These are phyloP conservation scores for Entomortierella chlamydospora DNA, from an alignment of 192 early-diverging fungal genomes.

Conservation along the genomic window DNA sequence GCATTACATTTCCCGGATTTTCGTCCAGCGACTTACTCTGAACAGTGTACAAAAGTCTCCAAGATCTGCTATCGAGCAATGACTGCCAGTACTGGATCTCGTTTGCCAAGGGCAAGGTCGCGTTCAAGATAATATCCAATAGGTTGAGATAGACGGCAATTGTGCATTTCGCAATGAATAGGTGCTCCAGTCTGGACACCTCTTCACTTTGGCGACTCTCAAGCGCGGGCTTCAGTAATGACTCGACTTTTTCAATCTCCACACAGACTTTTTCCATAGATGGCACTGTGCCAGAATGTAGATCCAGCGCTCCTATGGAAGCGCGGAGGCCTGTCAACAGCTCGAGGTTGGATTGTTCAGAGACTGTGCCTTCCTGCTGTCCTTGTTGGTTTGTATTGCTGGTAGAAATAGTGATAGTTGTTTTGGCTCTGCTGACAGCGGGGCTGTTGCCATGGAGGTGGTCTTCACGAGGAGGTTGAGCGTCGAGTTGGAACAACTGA, in stretches of 20 bases:
- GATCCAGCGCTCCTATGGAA: slow-evolving; percentile 23
- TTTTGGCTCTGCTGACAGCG: neutral
- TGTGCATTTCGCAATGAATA: slow-evolving; percentile 65
- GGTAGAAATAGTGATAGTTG: neutral
- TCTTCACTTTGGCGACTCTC: neutral
- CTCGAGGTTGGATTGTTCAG: slow-evolving; percentile 1
- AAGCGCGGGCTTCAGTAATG: neutral
- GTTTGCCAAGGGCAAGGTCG: slow-evolving; percentile 68
- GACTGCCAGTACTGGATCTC: slow-evolving; percentile 77
- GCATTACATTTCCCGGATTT: too few species aligned
- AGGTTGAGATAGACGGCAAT: slow-evolving; percentile 68
- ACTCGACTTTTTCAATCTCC: slow-evolving; percentile 38
- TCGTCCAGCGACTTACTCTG: slow-evolving; percentile 59
- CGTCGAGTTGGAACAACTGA: slow-evolving; percentile 50
- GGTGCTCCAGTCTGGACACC: slow-evolving; percentile 43
- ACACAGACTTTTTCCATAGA: slow-evolving; percentile 25
- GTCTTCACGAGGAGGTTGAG: slow-evolving; percentile 15
- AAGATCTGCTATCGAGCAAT: slow-evolving; percentile 56
- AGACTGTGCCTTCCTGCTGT: neutral
- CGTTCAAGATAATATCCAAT: slow-evolving; percentile 65
- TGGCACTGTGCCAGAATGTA: slow-evolving; percentile 28
- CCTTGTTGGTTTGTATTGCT: neutral
- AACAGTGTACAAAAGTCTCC: slow-evolving; percentile 56
- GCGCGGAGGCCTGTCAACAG: slow-evolving; percentile 8
- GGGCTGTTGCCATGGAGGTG: neutral